A percentile compares a stretch with the other conserved stretches of the same genome.
These are phyloP conservation scores for Dictyostelium firmibasis DNA, from an alignment of 78 protist genomes.

Conservation along the genomic window DNA sequence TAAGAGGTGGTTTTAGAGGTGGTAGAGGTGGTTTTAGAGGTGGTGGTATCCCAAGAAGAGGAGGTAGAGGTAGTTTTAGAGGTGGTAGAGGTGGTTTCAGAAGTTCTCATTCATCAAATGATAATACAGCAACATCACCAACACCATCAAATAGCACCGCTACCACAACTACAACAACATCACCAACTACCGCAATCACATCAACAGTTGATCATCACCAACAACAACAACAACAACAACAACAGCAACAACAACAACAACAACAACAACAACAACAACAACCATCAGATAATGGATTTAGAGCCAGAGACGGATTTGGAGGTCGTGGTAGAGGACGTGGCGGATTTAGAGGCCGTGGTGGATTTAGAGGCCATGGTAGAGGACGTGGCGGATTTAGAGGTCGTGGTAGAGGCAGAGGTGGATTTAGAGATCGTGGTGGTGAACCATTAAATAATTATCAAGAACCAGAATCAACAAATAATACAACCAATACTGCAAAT, in stretches of 20 bases:
- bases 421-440: not conserved
- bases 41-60: slow-evolving; percentile 26
- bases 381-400: slow-evolving; percentile 9
- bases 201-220: not conserved
- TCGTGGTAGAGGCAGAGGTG: slow-evolving; percentile 3
- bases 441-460: not conserved
- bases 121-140: not conserved
- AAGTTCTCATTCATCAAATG: not conserved
- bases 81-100: not conserved
- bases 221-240: not conserved
- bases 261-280: not conserved
- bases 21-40: slow-evolving; percentile 25
- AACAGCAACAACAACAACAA: not conserved
- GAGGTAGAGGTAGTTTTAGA: slow-evolving; percentile 35
- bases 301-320: not conserved
- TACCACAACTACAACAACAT: not conserved
- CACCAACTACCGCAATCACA: not conserved
- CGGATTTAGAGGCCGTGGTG: not conserved
- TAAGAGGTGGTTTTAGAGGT: not conserved
- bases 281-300: not conserved
- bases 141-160: not conserved
- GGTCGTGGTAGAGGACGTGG: not conserved
- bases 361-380: not conserved
- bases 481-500: not conserved
- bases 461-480: not conserved